Conservation (phyloP, 495 filamentous ascomycete species). For the Daldinia bambusicola region DNA sequence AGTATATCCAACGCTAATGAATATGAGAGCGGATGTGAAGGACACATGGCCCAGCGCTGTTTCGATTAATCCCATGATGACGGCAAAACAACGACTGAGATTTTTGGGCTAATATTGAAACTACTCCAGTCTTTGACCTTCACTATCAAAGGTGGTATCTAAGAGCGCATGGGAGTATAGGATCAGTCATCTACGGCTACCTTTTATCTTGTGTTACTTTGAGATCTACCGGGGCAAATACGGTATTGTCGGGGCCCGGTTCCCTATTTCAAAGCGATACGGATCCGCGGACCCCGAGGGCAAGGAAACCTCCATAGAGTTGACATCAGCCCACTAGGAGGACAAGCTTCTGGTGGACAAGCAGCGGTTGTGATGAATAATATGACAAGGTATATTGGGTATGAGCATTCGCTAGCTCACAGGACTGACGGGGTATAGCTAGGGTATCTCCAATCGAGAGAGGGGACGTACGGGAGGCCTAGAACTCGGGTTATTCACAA, state of each 20-base stretch:
- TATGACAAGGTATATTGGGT: background rate
- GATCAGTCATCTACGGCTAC: background rate
- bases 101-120: background rate
- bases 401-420: no score
- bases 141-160: background rate
- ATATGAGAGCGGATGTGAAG: slow-evolving; percentile 44
- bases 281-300: background rate
- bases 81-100: background rate
- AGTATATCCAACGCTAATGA: slow-evolving; percentile 42
- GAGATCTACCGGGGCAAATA: background rate
- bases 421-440: background rate
- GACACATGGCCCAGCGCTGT: slow-evolving; percentile 51
- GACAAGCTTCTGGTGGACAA: background rate
- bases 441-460: background rate
- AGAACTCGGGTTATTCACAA: background rate
- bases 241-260: background rate
- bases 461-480: background rate
- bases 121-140: background rate
- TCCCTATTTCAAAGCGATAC: background rate
- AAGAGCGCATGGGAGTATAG: background rate
- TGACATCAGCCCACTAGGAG: background rate
- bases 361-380: background rate
- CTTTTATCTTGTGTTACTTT: background rate
- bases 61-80: slow-evolving; percentile 57
- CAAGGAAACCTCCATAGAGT: background rate